A percentile compares a stretch with the other conserved stretches of the same genome.
Evolutionary conservation across 768 basidiomycete species (phyloP).

Genomic region (Kwoniella europaea): DNA sequence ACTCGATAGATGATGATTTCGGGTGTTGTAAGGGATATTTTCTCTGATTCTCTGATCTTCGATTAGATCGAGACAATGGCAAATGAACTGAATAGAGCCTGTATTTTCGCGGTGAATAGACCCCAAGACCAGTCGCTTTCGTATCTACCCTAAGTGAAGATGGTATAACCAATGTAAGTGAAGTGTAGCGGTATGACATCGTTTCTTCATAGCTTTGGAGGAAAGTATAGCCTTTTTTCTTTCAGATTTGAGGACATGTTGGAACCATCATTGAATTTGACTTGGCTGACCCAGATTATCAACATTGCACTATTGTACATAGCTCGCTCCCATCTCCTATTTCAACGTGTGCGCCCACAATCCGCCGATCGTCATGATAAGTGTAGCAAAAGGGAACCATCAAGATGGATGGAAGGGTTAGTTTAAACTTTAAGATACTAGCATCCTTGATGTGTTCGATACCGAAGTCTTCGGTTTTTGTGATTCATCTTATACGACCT

Average conservation of each 20-base stretch:
- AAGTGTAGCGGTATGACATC: background rate
- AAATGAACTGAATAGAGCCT: too few species aligned
- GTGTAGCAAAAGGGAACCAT: conserved; percentile 59
- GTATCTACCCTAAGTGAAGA: conserved; percentile 25
- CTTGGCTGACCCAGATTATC: too few species aligned
- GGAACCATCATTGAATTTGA: too few species aligned
- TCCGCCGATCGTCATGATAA: conserved; percentile 71
- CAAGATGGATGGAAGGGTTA: conserved; percentile 40
- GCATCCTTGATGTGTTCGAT: too few species aligned
- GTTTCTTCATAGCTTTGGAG: too few species aligned
- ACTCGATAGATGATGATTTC: conserved; percentile 33
- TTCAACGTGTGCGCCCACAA: conserved; percentile 70
- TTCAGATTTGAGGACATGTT: too few species aligned
- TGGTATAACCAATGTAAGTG: conserved; percentile 41
- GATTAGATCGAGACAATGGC: too few species aligned
- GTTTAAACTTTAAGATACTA: conserved; percentile 1
- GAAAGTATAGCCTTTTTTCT: too few species aligned
- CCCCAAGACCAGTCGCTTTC: conserved; percentile 32
- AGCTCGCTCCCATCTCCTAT: conserved; percentile 61
- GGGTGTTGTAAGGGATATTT: conserved; percentile 21
- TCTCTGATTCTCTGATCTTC: too few species aligned
- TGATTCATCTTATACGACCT: too few species aligned
- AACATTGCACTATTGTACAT: background rate
- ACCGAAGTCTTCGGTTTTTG: too few species aligned
- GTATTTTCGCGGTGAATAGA: conserved; percentile 7